Evolutionary conservation across 495 filamentous ascomycete species (phyloP).

Genomic region (Parathielavia appendiculata): DNA sequence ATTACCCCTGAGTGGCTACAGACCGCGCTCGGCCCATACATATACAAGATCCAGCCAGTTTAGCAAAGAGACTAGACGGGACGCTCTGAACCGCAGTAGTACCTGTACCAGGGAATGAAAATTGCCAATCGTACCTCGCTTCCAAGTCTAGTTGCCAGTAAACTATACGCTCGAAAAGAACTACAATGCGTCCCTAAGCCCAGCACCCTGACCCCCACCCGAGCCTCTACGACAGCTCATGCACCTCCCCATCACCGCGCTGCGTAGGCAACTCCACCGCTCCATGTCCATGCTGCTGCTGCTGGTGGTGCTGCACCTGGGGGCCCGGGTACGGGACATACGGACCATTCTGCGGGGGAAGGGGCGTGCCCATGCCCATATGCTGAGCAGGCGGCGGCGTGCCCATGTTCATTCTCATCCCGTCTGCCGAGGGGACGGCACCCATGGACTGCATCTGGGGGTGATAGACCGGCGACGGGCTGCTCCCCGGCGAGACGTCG

Average conservation of each 20-base stretch:
- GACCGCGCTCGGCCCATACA: too few species aligned
- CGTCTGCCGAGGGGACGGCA: background rate
- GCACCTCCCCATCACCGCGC: constrained; percentile 21
- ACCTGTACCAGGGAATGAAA: too few species aligned
- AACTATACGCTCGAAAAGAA: background rate
- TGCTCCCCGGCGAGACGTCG: constrained; percentile 9
- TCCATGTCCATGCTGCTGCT: background rate
- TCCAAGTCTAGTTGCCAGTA: too few species aligned
- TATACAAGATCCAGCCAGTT: too few species aligned
- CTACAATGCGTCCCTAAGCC: background rate
- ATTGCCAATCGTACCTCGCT: too few species aligned
- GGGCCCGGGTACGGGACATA: constrained; percentile 6
- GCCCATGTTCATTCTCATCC: constrained; percentile 1
- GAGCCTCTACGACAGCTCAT: constrained; percentile 17
- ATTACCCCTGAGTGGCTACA: too few species aligned
- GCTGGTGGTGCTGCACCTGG: background rate
- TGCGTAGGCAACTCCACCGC: constrained; percentile 19
- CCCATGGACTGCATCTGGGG: constrained; percentile 1
- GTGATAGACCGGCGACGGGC: constrained; percentile 17
- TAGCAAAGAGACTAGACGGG: too few species aligned
- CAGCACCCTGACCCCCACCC: background rate
- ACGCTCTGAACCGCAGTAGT: too few species aligned
- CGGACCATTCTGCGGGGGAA: background rate
- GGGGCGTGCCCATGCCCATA: background rate
- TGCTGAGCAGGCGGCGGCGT: background rate